Percentiles rank a stretch among this genome's conserved stretches.
Evolutionary conservation across 2,329 filamentous ascomycete genomes (phyloP).

Genomic region (Nothophoma quercina): DNA sequence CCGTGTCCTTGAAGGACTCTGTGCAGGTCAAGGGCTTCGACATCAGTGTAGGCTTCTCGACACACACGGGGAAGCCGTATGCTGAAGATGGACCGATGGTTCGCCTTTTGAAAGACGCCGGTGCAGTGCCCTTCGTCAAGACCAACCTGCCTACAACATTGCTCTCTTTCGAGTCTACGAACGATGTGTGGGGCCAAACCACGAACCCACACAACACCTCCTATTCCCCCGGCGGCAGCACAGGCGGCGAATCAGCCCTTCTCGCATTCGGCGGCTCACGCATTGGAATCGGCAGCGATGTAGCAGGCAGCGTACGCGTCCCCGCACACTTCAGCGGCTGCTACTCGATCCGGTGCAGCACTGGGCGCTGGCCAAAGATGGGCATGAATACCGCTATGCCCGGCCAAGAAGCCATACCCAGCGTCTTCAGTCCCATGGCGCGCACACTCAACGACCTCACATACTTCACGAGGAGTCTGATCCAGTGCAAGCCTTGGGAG

Average conservation of each 20-base stretch:
- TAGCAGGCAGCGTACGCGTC: conserved; percentile 85
- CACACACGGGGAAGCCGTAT: conserved; percentile 72
- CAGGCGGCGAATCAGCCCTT: conserved; percentile 82
- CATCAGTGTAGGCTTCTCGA: conserved; percentile 80
- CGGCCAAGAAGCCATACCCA: conserved; percentile 87
- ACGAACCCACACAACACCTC: conserved; percentile 83
- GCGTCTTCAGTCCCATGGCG: conserved; percentile 92
- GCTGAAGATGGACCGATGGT: conserved; percentile 75
- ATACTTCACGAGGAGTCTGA: conserved; percentile 82
- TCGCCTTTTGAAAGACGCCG: conserved; percentile 81
- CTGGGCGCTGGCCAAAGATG: conserved; percentile 87
- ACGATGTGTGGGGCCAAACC: conserved; percentile 81
- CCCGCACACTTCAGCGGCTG: conserved; percentile 91
- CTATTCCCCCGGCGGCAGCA: conserved; percentile 89
- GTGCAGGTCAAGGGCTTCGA: conserved; percentile 85
- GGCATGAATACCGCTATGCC: conserved; percentile 88
- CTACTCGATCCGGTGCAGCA: conserved; percentile 86
- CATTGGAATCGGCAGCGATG: conserved; percentile 90
- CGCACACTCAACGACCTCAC: conserved; percentile 81
- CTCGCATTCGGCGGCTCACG: conserved; percentile 81
- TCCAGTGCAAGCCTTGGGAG: conserved; percentile 85
- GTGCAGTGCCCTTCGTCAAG: conserved; percentile 91
- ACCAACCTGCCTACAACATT: conserved; percentile 89
- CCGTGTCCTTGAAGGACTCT: conserved; percentile 80
- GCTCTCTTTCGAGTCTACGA: conserved; percentile 83